A percentile compares a stretch with the other conserved stretches of the same genome.
Conservation (phyloP, 2,329 filamentous ascomycete genomes). For the Penicillium sp. region DNA sequence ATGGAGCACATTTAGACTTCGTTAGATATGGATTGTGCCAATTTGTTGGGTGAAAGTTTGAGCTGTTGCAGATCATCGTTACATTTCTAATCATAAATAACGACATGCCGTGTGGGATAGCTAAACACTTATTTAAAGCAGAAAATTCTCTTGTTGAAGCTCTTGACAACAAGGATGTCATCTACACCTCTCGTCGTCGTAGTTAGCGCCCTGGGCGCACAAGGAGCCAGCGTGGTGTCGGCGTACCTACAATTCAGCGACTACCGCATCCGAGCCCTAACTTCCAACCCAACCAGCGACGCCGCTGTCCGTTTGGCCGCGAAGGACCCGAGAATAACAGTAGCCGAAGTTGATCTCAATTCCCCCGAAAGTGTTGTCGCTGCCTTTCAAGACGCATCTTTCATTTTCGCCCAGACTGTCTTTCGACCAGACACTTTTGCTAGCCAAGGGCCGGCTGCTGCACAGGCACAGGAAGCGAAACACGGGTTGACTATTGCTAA, state of each 20-base stretch:
- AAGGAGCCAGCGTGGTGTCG: not conserved
- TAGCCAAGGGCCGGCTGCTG: not conserved
- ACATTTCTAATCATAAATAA: too few species aligned
- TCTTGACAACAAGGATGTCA: too few species aligned
- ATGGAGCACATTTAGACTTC: too few species aligned
- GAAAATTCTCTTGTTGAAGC: too few species aligned
- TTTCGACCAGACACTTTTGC: not conserved
- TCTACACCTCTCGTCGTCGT: not conserved
- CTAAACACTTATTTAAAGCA: too few species aligned
- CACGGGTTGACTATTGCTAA: not conserved
- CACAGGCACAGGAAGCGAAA: not conserved
- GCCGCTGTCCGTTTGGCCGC: not conserved
- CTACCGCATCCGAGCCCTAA: not conserved
- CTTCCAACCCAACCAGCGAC: not conserved
- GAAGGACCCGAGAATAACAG: not conserved
- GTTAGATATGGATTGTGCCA: too few species aligned
- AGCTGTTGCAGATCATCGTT: too few species aligned
- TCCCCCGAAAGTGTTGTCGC: not conserved
- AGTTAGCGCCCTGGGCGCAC: not conserved
- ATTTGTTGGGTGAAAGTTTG: too few species aligned
- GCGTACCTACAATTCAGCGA: not conserved
- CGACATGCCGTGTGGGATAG: too few species aligned
- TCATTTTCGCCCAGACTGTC: slow-evolving; percentile 2
- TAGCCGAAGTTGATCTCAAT: not conserved
- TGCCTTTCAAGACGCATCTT: not conserved